A percentile compares a stretch with the other conserved stretches of the same genome.
phyloP scores from a whole-genome alignment of 345 rosid species.

The Pistacia atlantica region DNA sequence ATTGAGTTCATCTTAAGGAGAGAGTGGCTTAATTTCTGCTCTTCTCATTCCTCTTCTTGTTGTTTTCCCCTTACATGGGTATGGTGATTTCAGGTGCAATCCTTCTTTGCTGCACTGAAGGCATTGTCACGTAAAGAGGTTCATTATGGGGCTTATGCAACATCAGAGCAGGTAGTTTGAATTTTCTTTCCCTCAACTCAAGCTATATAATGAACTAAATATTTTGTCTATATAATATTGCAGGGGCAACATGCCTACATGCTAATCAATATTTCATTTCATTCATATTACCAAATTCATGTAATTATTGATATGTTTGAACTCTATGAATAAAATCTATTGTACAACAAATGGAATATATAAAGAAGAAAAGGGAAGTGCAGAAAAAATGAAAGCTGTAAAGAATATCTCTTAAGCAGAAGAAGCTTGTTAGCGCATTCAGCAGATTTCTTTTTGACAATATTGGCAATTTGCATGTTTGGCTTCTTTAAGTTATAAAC shows the following conservation, averaged over 20 bases:
- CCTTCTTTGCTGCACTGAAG: conserved; percentile 81
- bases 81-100: conserved; percentile 69
- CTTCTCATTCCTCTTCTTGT: neutral
- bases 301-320: neutral
- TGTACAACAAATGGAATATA: no score
- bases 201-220: conserved; percentile 16
- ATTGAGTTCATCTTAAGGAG: neutral
- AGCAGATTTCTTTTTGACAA: neutral
- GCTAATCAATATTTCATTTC: neutral
- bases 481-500: neutral
- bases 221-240: neutral
- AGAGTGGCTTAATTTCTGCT: neutral
- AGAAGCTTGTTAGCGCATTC: neutral
- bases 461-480: neutral
- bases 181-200: conserved; percentile 1
- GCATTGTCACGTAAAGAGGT: conserved; percentile 93
- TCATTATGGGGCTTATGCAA: conserved; percentile 97
- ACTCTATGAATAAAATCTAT: neutral
- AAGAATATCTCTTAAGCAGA: neutral
- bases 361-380: neutral
- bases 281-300: neutral
- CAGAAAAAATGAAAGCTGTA: neutral
- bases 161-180: conserved; percentile 83
- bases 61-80: conserved; percentile 11
- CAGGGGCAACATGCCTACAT: neutral